phyloP scores from a whole-genome alignment of 305 asterid genomes.

The Withania somnifera region DNA sequence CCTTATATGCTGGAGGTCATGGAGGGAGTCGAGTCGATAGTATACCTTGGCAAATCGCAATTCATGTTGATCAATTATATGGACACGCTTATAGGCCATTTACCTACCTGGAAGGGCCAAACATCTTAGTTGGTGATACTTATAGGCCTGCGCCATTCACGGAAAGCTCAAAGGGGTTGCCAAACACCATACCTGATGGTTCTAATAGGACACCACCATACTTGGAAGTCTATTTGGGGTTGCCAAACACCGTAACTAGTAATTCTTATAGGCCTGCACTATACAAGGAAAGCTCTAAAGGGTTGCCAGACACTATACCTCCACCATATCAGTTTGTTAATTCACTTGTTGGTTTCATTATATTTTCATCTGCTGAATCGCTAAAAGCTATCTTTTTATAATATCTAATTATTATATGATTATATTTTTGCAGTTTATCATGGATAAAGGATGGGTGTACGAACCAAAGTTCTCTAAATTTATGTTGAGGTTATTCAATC shows the following conservation, averaged over 20 bases:
- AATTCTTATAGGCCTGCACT: background rate
- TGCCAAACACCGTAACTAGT: background rate
- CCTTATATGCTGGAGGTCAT: too few species aligned
- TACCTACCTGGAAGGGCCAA: background rate
- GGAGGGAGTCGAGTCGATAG: too few species aligned
- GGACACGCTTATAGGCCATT: background rate
- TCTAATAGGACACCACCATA: background rate
- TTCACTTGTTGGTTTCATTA: too few species aligned
- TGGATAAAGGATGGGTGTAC: too few species aligned
- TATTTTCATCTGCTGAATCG: too few species aligned
- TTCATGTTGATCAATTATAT: background rate
- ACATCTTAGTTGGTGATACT: background rate
- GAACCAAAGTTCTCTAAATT: too few species aligned
- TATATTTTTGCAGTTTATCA: too few species aligned
- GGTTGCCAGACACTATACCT: background rate
- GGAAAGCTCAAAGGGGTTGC: conserved; percentile 33
- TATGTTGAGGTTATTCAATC: background rate
- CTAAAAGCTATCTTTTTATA: too few species aligned
- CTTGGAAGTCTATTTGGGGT: background rate
- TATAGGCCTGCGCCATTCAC: conserved; percentile 13
- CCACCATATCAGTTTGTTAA: background rate
- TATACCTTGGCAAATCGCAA: too few species aligned
- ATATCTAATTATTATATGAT: too few species aligned
- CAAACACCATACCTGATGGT: background rate
- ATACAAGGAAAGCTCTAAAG: background rate